These are phyloP conservation scores for Penicillium sp. DNA, from an alignment of 2,329 filamentous ascomycete genomes.

Conservation along the genomic window DNA sequence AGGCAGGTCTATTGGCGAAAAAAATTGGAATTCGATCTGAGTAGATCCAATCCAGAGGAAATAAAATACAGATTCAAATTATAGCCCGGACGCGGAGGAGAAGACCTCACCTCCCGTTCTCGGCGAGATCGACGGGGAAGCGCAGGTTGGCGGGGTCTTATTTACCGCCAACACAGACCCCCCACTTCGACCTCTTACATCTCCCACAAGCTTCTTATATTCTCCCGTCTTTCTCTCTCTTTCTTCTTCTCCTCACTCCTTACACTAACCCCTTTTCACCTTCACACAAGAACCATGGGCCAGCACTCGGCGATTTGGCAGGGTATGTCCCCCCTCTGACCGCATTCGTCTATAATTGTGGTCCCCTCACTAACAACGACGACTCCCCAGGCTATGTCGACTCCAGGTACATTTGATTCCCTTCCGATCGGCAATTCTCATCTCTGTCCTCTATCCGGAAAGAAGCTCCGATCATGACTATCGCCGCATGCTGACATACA, in stretches of 20 bases:
- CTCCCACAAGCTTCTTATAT: conserved; percentile 20
- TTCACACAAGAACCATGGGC: conserved; percentile 24
- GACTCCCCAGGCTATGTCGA: conserved; percentile 57
- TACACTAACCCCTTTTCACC: conserved; percentile 13
- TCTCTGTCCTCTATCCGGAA: conserved; percentile 8
- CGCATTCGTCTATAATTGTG: background rate
- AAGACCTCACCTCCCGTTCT: conserved; percentile 1
- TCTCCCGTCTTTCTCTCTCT: conserved; percentile 2
- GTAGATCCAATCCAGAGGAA: background rate
- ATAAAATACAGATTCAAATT: background rate
- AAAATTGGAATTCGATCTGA: background rate
- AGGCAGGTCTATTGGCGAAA: background rate
- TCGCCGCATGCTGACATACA: conserved; percentile 15
- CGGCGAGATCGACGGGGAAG: conserved; percentile 15
- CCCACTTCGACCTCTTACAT: conserved; percentile 14
- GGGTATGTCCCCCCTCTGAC: conserved; percentile 23
- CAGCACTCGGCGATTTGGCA: conserved; percentile 39
- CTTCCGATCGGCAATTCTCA: background rate
- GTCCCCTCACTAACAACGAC: conserved; percentile 13
- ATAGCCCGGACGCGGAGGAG: background rate
- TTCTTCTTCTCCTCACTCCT: conserved; percentile 1
- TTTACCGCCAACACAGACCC: conserved; percentile 23
- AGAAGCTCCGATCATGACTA: conserved; percentile 2
- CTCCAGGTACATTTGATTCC: conserved; percentile 50
- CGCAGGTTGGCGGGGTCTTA: conserved; percentile 15